These are phyloP conservation scores for Dactylellina cionopaga DNA, from an alignment of 2,329 filamentous ascomycete species.

Conservation along the genomic window DNA sequence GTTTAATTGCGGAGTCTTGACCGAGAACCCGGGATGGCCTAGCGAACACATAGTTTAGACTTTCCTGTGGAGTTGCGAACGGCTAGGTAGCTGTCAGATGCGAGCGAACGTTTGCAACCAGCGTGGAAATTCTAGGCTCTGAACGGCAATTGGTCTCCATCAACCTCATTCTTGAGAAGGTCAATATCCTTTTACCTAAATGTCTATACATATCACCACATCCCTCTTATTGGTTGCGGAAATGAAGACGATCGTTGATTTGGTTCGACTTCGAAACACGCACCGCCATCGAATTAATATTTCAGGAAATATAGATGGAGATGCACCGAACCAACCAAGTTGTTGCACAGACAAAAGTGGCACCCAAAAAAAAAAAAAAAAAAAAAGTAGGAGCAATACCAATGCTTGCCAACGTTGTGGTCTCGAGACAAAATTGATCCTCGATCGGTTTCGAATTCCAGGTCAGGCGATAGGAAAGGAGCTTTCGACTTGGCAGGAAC, in stretches of 20 bases:
- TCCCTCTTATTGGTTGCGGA: conserved; percentile 9
- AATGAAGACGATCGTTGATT: conserved; percentile 27
- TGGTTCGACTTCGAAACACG: conserved; percentile 43
- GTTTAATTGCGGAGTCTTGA: conserved; percentile 21
- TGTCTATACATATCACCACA: background rate
- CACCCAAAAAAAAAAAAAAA: no score
- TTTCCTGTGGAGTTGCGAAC: conserved; percentile 24
- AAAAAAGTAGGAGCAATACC: background rate
- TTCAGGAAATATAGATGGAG: background rate
- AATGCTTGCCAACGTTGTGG: background rate
- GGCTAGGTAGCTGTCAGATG: conserved; percentile 32
- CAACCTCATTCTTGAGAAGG: no score
- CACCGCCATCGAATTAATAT: conserved; percentile 12
- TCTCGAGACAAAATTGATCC: background rate
- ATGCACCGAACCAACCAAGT: conserved; percentile 4
- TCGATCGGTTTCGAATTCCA: background rate
- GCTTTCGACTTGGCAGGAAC: background rate
- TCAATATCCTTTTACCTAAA: background rate
- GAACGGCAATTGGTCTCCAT: conserved; percentile 12
- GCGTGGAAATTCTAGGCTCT: conserved; percentile 4
- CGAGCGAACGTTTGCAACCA: conserved; percentile 27
- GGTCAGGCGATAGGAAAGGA: background rate
- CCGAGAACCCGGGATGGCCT: conserved; percentile 9
- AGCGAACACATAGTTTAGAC: conserved; percentile 33
- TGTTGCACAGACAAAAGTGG: no score